Conservation (phyloP, 164 flowering plant species). For the Vitis riparia region DNA sequence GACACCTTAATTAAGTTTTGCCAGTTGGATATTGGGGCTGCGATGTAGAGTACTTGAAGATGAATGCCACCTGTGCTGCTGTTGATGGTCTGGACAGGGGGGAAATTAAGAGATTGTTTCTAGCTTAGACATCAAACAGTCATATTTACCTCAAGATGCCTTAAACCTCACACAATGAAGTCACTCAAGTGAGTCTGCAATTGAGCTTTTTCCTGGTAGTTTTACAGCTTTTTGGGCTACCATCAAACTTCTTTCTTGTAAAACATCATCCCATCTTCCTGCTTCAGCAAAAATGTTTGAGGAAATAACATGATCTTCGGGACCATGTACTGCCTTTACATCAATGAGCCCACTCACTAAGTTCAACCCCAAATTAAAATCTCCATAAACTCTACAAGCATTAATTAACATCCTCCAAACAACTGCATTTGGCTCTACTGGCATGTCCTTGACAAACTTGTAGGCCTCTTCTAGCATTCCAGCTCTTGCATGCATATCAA, state of each 20-base stretch:
- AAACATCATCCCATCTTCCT: constrained; percentile 29
- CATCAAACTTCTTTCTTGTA: constrained; percentile 22
- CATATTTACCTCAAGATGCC: not conserved
- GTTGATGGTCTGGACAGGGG: not conserved
- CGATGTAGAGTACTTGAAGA: not conserved
- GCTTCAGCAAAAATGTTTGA: constrained; percentile 28
- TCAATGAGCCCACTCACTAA: constrained; percentile 16
- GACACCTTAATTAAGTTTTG: not conserved
- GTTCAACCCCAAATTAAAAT: constrained; percentile 22
- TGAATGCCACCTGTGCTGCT: not conserved
- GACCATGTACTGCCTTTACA: not conserved
- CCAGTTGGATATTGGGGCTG: not conserved
- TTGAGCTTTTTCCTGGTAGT: constrained; percentile 21
- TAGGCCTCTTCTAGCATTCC: constrained; percentile 27
- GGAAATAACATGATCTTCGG: constrained; percentile 26
- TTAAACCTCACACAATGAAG: not conserved
- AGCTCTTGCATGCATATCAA: constrained; percentile 29
- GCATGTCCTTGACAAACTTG: constrained; percentile 25
- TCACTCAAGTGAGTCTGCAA: constrained; percentile 5
- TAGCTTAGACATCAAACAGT: not conserved
- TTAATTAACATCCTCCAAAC: constrained; percentile 32
- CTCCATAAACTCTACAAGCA: constrained; percentile 30
- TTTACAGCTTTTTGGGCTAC: constrained; percentile 14
- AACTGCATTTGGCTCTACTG: constrained; percentile 22
- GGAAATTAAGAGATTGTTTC: not conserved